phyloP scores from a whole-genome alignment of 805 yeast genomes.

The Candida germanica region DNA sequence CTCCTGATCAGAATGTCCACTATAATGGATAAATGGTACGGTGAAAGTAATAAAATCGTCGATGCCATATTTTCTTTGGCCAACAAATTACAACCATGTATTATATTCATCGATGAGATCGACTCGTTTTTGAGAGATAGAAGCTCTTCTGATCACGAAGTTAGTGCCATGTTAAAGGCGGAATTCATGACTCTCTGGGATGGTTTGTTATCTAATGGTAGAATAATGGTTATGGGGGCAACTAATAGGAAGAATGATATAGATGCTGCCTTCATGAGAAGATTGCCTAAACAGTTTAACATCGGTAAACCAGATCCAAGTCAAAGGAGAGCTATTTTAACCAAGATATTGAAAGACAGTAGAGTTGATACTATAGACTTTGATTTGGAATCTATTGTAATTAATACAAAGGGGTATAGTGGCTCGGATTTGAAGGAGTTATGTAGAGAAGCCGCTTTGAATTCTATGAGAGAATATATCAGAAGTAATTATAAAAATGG shows the following conservation, averaged over 20 bases:
- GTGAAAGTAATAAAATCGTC: slow-evolving; percentile 90
- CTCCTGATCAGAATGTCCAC: slow-evolving; percentile 89
- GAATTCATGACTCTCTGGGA: slow-evolving; percentile 99
- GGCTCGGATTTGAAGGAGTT: slow-evolving; percentile 91
- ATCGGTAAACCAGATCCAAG: slow-evolving; percentile 65
- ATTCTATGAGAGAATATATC: slow-evolving; percentile 84
- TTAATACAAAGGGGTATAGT: slow-evolving; percentile 60
- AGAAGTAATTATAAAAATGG: slow-evolving; percentile 49
- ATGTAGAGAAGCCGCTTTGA: slow-evolving; percentile 90
- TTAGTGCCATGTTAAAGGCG: slow-evolving; percentile 90
- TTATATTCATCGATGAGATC: slow-evolving; percentile 92
- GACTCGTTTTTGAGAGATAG: slow-evolving; percentile 92
- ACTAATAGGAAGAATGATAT: slow-evolving; percentile 91
- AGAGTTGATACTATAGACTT: slow-evolving; percentile 53
- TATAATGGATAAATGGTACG: slow-evolving; percentile 96
- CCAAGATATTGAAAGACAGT: slow-evolving; percentile 66
- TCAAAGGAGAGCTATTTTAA: slow-evolving; percentile 69
- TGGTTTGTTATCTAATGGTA: slow-evolving; percentile 74
- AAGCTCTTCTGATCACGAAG: slow-evolving; percentile 83
- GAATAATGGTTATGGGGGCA: slow-evolving; percentile 88
- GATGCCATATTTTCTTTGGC: slow-evolving; percentile 93
- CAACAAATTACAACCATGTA: slow-evolving; percentile 86
- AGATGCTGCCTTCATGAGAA: slow-evolving; percentile 86
- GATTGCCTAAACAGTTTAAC: slow-evolving; percentile 88
- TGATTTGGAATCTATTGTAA: slow-evolving; percentile 58